These are phyloP conservation scores for Gracilaria domingensis DNA, from an alignment of 23 red algal species.

Conservation along the genomic window DNA sequence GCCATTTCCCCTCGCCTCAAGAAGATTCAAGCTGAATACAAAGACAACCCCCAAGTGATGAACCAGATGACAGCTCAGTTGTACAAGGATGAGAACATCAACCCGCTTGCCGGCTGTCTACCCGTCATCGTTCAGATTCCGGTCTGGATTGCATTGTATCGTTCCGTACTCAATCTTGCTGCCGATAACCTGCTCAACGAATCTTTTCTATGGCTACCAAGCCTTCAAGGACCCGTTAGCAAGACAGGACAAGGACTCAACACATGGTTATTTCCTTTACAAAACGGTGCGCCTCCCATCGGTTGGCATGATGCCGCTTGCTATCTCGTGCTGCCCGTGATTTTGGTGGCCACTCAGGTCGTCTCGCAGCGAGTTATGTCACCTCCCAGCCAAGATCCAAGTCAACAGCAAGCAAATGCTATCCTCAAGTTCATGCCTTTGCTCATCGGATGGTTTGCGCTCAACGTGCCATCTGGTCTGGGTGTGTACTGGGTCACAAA, in stretches of 20 bases:
- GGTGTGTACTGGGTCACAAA: conserved; percentile 99
- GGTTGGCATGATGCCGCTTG: conserved; percentile 98
- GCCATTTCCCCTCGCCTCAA: conserved; percentile 87
- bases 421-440: conserved; percentile 97
- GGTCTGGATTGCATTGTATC: conserved; percentile 97
- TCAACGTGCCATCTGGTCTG: conserved; percentile 95
- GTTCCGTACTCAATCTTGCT: conserved; percentile 94
- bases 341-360: conserved; percentile 87
- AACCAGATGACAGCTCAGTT: conserved; percentile 93
- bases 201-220: conserved; percentile 95
- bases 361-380: conserved; percentile 82
- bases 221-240: conserved; percentile 93
- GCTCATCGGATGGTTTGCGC: conserved; percentile 98
- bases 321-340: conserved; percentile 88
- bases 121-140: conserved; percentile 96
- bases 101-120: conserved; percentile 96
- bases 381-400: conserved; percentile 75
- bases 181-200: conserved; percentile 84
- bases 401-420: conserved; percentile 68
- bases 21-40: conserved; percentile 90
- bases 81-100: conserved; percentile 93
- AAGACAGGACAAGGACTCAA: conserved; percentile 76
- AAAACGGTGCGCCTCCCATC: conserved; percentile 93
- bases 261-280: conserved; percentile 96
- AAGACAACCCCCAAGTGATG: conserved; percentile 94